phyloP scores from a whole-genome alignment of 2,329 filamentous ascomycete species.

The Exophiala sp. region DNA sequence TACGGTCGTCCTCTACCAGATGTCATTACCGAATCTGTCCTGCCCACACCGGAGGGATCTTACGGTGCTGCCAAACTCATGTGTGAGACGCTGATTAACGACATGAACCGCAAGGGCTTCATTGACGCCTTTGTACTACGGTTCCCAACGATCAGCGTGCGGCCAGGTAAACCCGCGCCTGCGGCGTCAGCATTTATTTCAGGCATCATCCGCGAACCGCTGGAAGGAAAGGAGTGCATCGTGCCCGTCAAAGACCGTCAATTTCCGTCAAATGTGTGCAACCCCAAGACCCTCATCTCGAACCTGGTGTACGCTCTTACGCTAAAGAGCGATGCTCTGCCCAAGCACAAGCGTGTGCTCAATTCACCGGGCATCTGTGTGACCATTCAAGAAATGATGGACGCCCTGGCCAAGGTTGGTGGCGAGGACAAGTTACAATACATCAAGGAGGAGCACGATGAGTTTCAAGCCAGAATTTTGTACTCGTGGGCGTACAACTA shows the following conservation, averaged over 20 bases:
- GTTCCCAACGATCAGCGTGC: conserved; percentile 60
- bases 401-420: conserved; percentile 54
- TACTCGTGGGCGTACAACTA: conserved; percentile 56
- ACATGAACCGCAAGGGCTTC: conserved; percentile 58
- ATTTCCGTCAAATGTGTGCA: conserved; percentile 55
- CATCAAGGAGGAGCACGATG: conserved; percentile 52
- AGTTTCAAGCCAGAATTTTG: conserved; percentile 51
- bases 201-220: conserved; percentile 62
- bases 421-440: conserved; percentile 51
- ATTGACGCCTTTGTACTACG: conserved; percentile 58
- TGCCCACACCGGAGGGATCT: conserved; percentile 59
- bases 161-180: conserved; percentile 57
- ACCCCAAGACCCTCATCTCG: conserved; percentile 50
- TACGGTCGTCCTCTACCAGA: conserved; percentile 58
- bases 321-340: conserved; percentile 41
- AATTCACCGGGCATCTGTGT: conserved; percentile 56
- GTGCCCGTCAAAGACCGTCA: conserved; percentile 50
- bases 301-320: conserved; percentile 52
- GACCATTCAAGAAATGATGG: conserved; percentile 55
- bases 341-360: conserved; percentile 49
- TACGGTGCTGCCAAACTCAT: conserved; percentile 64
- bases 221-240: conserved; percentile 53
- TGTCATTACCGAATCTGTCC: conserved; percentile 50
- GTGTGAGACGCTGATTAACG: conserved; percentile 60
- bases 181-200: conserved; percentile 63